Base-by-base conservation (phyloP, 805 yeast genomes). In the Hanseniaspora osmophila region DNA sequence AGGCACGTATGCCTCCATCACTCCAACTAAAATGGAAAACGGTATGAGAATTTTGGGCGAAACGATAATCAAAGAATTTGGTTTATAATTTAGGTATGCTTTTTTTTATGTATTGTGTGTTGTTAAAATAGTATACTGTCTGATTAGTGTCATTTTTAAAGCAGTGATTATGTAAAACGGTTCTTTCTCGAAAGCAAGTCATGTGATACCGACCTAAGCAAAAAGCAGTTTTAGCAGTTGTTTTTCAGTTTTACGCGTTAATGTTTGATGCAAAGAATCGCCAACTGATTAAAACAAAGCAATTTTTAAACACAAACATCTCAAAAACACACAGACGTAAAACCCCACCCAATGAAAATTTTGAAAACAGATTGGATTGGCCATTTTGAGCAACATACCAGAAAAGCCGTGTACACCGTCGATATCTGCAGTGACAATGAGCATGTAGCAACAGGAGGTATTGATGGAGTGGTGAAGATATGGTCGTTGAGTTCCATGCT, bases 401-500 rank as follows among this genome's bases (percentile, higher is more conserved):
- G 75, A 52, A 78, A 79, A 55, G 97, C 90, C 57, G 82, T 94
- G 13, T 92, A 87, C 58, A 78, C 96, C 1, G 74, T 88, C 5
- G 77, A 78, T 46, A 80, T 84, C 3, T 80, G 84, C 50, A 76
- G 85, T 0, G 94, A 86, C 63, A 95, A 95, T 1, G 61, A 77
- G 41, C 66, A 95, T 46, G 60, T 90, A 22, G 98, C 96, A 1
- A 80, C 96, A 1, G 98, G 97, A 15, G 98, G 97, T 1, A 64
- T 83, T 37, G 90, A 90, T 63, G 96, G 97, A 0, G 86, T 85
- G 53, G 86, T 92, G 40, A 74, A 90, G 50, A 82, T 90, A 41
- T 90, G 98, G 98, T 78, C 81, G 11, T 66, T 77, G 7, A 71
- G 68, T 5, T 73, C 81, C 10, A 68, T 82, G 9, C 57, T 53